Evolutionary conservation across 1,284 basidiomycete genomes (phyloP).

Genomic region (Ceratobasidium theobromae): DNA sequence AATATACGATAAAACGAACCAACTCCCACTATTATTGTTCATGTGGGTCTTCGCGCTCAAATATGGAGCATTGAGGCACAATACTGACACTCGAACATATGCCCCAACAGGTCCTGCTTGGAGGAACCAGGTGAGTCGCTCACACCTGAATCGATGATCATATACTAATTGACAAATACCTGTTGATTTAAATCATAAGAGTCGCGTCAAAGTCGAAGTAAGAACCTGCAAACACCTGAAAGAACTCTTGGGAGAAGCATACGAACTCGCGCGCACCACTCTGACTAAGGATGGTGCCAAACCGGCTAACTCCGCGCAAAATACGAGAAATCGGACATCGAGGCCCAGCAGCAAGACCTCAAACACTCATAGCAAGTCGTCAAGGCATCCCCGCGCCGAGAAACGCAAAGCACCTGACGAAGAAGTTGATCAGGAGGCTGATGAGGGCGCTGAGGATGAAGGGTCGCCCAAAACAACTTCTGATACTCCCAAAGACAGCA

Average conservation of each 20-base stretch:
- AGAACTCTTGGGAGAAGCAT: conserved; percentile 18
- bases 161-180: too few relatives aligned
- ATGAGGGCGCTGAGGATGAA: too few relatives aligned
- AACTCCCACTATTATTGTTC: conserved; percentile 23
- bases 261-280: conserved; percentile 21
- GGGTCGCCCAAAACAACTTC: neutral
- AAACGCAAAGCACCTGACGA: conserved; percentile 21
- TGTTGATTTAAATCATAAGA: too few relatives aligned
- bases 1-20: conserved; percentile 26
- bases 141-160: too few relatives aligned
- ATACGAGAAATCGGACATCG: neutral
- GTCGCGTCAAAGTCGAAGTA: conserved; percentile 20
- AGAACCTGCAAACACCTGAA: conserved; percentile 27
- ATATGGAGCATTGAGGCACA: neutral
- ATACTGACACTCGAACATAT: neutral
- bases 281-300: neutral
- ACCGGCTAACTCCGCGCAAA: neutral
- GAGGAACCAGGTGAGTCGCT: conserved; percentile 21
- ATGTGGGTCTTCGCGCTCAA: neutral
- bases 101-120: conserved; percentile 18
- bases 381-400: neutral
- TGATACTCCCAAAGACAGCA: neutral
- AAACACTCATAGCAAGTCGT: neutral
- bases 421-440: neutral
- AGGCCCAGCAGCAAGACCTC: neutral